Percentiles rank a stretch among this genome's conserved stretches.
Evolutionary conservation across 805 yeast genomes (phyloP).

Genomic region (Metschnikowia similis): DNA sequence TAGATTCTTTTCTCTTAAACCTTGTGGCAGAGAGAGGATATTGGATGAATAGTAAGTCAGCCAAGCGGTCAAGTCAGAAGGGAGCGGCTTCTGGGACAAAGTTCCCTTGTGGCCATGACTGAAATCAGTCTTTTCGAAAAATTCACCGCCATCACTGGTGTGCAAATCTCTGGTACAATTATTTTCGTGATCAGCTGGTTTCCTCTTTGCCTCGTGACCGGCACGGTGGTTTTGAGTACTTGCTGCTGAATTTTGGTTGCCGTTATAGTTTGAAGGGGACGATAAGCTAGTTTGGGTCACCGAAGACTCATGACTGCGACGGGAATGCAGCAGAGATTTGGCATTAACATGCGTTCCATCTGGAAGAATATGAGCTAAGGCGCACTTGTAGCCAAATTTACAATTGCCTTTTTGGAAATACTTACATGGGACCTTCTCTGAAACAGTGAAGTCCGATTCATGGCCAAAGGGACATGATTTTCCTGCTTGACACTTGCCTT

Average conservation of each 20-base stretch:
- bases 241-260: neutral
- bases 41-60: neutral
- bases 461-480: constrained; percentile 88
- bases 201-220: neutral
- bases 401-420: constrained; percentile 96
- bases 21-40: neutral
- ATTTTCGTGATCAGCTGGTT: neutral
- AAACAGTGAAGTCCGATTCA: constrained; percentile 50
- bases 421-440: constrained; percentile 72
- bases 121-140: neutral
- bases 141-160: neutral
- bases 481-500: constrained; percentile 96
- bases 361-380: constrained; percentile 84
- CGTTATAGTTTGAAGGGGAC: neutral
- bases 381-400: constrained; percentile 92
- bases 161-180: neutral
- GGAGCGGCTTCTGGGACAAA: neutral
- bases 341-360: constrained; percentile 82
- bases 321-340: constrained; percentile 14
- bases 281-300: neutral
- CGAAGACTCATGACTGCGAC: constrained; percentile 6
- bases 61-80: neutral
- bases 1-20: neutral
- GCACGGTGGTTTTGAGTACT: neutral
- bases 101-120: neutral